Evolutionary conservation across 23 red algal genomes (phyloP).

Genomic region (Gracilaria domingensis): DNA sequence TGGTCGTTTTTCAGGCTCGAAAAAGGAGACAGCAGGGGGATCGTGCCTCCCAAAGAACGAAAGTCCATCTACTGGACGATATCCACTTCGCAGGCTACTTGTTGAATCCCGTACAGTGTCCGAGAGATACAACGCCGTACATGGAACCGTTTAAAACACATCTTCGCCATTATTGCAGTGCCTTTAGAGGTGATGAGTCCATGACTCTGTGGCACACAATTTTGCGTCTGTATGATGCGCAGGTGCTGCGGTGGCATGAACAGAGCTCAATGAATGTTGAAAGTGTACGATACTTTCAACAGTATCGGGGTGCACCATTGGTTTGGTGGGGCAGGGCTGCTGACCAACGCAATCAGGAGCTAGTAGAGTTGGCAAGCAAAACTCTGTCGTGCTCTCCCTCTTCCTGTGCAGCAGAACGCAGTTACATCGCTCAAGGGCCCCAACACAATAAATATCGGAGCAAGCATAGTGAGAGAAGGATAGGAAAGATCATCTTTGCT

Average conservation of each 20-base stretch:
- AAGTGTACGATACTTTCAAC: too few relatives aligned
- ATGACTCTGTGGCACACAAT: too few relatives aligned
- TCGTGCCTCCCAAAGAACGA: slow-evolving; percentile 3
- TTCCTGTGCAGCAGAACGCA: slow-evolving; percentile 39
- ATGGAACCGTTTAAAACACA: slow-evolving; percentile 1
- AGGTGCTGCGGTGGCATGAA: background rate
- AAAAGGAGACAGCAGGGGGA: background rate
- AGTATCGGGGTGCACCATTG: too few relatives aligned
- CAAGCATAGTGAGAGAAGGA: background rate
- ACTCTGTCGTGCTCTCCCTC: slow-evolving; percentile 29
- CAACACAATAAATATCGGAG: background rate
- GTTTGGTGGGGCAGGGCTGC: slow-evolving; percentile 6
- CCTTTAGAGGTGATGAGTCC: too few relatives aligned
- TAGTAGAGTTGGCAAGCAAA: slow-evolving; percentile 19
- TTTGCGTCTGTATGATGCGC: background rate
- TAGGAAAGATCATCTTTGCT: slow-evolving; percentile 19
- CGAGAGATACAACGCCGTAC: slow-evolving; percentile 9
- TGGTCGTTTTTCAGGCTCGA: background rate
- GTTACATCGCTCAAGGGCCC: slow-evolving; percentile 19
- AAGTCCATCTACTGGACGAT: slow-evolving; percentile 41
- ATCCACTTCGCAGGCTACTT: slow-evolving; percentile 19
- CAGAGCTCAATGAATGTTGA: slow-evolving; percentile 12
- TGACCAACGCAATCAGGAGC: background rate
- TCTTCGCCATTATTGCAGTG: too few relatives aligned
- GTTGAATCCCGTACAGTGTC: slow-evolving; percentile 18